A percentile compares a stretch with the other conserved stretches of the same genome.
Evolutionary conservation across 2,329 filamentous ascomycete genomes (phyloP).

Genomic region (Botryotinia convoluta): DNA sequence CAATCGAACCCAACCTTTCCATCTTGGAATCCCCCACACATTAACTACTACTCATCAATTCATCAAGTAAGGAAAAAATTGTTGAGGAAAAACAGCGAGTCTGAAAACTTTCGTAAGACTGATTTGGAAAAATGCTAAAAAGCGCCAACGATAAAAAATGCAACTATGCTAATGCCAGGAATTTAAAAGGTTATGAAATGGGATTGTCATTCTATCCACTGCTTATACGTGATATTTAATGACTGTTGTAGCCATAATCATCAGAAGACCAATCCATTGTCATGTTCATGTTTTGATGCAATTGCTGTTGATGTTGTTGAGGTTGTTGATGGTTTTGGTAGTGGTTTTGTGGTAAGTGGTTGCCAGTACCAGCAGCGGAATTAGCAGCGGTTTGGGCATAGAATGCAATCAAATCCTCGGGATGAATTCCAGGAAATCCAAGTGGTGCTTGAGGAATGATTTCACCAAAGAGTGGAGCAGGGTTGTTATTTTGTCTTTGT

Average conservation of each 20-base stretch:
- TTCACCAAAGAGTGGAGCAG: slow-evolving; percentile 35
- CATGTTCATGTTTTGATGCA: slow-evolving; percentile 18
- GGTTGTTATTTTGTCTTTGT: slow-evolving; percentile 29
- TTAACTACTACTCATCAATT: slow-evolving; percentile 15
- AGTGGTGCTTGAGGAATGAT: slow-evolving; percentile 27
- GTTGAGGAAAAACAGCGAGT: neutral
- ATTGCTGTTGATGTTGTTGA: slow-evolving; percentile 12
- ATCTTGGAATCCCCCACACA: neutral
- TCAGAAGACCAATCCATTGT: slow-evolving; percentile 22
- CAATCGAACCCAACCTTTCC: neutral
- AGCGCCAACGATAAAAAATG: slow-evolving; percentile 4
- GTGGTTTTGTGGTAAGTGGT: slow-evolving; percentile 16
- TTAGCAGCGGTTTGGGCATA: slow-evolving; percentile 33
- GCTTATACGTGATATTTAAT: neutral
- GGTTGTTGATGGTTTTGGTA: slow-evolving; percentile 17
- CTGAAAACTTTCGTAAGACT: neutral
- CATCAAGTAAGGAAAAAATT: neutral
- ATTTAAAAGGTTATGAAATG: neutral
- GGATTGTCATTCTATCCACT: neutral
- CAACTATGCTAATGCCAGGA: slow-evolving; percentile 7
- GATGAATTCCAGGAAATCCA: slow-evolving; percentile 28
- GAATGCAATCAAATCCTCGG: slow-evolving; percentile 34
- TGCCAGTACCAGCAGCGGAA: slow-evolving; percentile 22
- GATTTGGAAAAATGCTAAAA: neutral
- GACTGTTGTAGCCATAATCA: slow-evolving; percentile 13